These are phyloP conservation scores for Hymenoscyphus fraxineus DNA, from an alignment of 2,329 filamentous ascomycete species.

Conservation along the genomic window DNA sequence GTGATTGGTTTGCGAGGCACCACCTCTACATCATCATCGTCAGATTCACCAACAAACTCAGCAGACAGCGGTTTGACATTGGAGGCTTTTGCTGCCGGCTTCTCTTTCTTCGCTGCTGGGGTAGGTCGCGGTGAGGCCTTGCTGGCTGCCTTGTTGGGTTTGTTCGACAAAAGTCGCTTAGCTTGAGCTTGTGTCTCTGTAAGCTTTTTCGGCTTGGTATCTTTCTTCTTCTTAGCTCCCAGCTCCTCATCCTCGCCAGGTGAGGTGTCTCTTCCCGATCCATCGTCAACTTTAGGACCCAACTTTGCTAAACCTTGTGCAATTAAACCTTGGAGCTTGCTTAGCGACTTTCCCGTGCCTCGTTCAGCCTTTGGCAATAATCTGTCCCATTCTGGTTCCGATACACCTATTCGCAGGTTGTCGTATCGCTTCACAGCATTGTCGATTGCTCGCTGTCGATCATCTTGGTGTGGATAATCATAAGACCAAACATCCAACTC, in stretches of 20 bases:
- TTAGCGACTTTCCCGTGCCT: slow-evolving; percentile 57
- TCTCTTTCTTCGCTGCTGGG: slow-evolving; percentile 21
- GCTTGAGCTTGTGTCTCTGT: slow-evolving; percentile 51
- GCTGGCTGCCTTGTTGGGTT: slow-evolving; percentile 17
- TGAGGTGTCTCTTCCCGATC: slow-evolving; percentile 40
- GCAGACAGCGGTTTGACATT: slow-evolving; percentile 31
- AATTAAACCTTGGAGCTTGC: slow-evolving; percentile 57
- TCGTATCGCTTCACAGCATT: slow-evolving; percentile 59
- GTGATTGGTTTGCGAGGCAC: slow-evolving; percentile 38
- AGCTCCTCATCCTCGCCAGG: slow-evolving; percentile 39
- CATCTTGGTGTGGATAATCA: slow-evolving; percentile 49
- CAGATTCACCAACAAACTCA: slow-evolving; percentile 33
- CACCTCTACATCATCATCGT: slow-evolving; percentile 26
- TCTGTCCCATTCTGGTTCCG: slow-evolving; percentile 58
- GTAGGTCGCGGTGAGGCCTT: slow-evolving; percentile 26
- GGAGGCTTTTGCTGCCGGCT: slow-evolving; percentile 19
- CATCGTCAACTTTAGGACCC: slow-evolving; percentile 49
- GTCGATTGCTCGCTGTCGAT: slow-evolving; percentile 58
- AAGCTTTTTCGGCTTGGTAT: slow-evolving; percentile 54
- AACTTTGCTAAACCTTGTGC: slow-evolving; percentile 52
- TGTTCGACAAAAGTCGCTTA: slow-evolving; percentile 50
- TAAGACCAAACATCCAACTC: slow-evolving; percentile 63
- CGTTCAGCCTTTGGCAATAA: slow-evolving; percentile 56
- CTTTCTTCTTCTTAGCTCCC: slow-evolving; percentile 27
- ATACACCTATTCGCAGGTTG: slow-evolving; percentile 52